Percentiles rank a stretch among this genome's conserved stretches.
Evolutionary conservation across 257 asterid species (phyloP).

Genomic region (Osmanthus fragrans): DNA sequence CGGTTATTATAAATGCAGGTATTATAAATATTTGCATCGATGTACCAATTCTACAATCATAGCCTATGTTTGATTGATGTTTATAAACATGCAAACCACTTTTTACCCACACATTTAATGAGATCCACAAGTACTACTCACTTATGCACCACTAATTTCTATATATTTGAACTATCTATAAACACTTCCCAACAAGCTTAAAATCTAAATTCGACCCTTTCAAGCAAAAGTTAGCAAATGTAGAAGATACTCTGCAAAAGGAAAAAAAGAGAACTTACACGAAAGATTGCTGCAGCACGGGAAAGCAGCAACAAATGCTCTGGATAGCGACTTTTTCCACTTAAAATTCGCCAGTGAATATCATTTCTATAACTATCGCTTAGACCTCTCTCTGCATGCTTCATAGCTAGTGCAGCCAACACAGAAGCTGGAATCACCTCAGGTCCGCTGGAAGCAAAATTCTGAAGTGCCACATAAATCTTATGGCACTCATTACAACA

Average conservation of each 20-base stretch:
- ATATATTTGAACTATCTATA: no score
- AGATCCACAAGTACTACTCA: no score
- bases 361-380: conserved; percentile 41
- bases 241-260: background rate
- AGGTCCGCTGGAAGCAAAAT: conserved; percentile 53
- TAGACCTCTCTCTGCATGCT: conserved; percentile 56
- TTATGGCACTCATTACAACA: conserved; percentile 80
- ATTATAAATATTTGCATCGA: background rate
- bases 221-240: conserved; percentile 4
- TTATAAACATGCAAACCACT: no score
- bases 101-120: no score
- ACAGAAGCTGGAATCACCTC: conserved; percentile 63
- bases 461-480: conserved; percentile 65
- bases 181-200: no score
- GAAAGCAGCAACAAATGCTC: conserved; percentile 81
- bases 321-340: conserved; percentile 79
- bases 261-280: conserved; percentile 52
- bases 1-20: background rate
- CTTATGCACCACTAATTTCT: no score
- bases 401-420: conserved; percentile 45
- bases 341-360: conserved; percentile 75
- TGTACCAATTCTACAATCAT: background rate
- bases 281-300: conserved; percentile 91
- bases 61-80: no score
- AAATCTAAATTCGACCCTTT: background rate